phyloP scores from a whole-genome alignment of 331 rosid genomes.

The Quercus tomentella region DNA sequence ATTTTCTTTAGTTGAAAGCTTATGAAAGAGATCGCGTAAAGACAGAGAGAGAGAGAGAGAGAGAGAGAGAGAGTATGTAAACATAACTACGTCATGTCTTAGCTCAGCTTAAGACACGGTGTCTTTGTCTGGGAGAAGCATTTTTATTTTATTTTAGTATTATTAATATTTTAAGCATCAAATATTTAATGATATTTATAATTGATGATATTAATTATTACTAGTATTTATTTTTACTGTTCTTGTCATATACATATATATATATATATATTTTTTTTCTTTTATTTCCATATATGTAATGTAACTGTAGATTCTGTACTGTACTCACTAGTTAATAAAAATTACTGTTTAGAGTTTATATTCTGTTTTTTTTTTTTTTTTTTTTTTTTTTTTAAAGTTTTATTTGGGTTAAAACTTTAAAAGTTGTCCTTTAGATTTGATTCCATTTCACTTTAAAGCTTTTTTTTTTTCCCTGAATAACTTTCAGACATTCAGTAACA shows the following conservation, averaged over 20 bases:
- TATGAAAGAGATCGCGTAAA: conserved; percentile 62
- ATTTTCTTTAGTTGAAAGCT: conserved; percentile 40
- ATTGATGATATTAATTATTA: conserved; percentile 3
- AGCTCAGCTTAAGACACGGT: conserved; percentile 27
- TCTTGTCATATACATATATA: neutral
- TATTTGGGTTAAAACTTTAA: neutral
- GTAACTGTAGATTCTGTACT: too few species aligned
- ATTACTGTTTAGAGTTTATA: neutral
- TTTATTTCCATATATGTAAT: too few species aligned
- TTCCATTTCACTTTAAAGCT: neutral
- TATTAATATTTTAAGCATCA: neutral
- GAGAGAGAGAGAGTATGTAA: conserved; percentile 11
- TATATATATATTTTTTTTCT: neutral
- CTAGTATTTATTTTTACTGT: conserved; percentile 10
- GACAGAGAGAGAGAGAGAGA: conserved; percentile 16
- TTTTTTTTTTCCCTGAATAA: neutral
- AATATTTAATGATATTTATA: conserved; percentile 1
- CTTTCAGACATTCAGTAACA: neutral
- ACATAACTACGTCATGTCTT: neutral
- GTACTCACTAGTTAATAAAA: neutral
- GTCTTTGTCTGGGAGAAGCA: conserved; percentile 31
- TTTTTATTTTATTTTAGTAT: conserved; percentile 13
- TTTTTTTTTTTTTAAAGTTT: neutral
- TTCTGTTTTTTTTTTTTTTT: neutral
- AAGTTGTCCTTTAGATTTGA: neutral